Conservation (phyloP, 352 stramenopile species). For the Globisporangium heterothallicum region DNA sequence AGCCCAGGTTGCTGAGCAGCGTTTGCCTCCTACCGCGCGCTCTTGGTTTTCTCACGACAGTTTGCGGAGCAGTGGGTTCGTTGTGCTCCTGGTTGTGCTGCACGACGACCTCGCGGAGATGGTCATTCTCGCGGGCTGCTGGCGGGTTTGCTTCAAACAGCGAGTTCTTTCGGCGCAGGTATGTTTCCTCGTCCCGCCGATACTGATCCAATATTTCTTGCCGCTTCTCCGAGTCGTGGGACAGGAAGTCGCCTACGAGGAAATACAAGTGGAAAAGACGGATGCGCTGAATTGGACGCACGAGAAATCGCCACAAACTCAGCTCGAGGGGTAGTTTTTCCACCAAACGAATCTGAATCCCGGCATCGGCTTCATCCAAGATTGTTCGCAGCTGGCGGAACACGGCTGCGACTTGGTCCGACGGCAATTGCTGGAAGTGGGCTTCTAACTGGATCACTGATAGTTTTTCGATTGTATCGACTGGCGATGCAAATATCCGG, state of each 20-base stretch:
- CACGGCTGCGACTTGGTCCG: not conserved
- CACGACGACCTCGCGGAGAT: not conserved
- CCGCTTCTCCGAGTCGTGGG: not conserved
- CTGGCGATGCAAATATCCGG: not conserved
- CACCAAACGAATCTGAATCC: slow-evolving; percentile 22
- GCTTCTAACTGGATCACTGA: slow-evolving; percentile 19
- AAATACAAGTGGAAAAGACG: slow-evolving; percentile 29
- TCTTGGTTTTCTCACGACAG: slow-evolving; percentile 2
- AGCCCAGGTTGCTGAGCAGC: slow-evolving; percentile 3
- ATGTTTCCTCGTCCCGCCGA: not conserved
- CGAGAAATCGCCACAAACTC: slow-evolving; percentile 36
- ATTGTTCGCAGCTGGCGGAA: slow-evolving; percentile 11
- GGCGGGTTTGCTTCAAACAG: not conserved
- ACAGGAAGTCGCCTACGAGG: slow-evolving; percentile 19
- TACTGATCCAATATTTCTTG: not conserved
- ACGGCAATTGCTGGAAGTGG: slow-evolving; percentile 5
- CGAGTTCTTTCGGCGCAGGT: not conserved
- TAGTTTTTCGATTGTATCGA: slow-evolving; percentile 7
- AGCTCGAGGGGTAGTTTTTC: slow-evolving; percentile 18
- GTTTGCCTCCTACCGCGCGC: slow-evolving; percentile 1
- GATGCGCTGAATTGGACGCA: slow-evolving; percentile 30
- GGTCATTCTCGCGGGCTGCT: not conserved
- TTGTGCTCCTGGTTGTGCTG: not conserved
- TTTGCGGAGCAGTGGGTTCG: not conserved
- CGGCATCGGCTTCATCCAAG: slow-evolving; percentile 19